phyloP scores from a whole-genome alignment of 2,329 filamentous ascomycete species.

The Corinectria fuckeliana region DNA sequence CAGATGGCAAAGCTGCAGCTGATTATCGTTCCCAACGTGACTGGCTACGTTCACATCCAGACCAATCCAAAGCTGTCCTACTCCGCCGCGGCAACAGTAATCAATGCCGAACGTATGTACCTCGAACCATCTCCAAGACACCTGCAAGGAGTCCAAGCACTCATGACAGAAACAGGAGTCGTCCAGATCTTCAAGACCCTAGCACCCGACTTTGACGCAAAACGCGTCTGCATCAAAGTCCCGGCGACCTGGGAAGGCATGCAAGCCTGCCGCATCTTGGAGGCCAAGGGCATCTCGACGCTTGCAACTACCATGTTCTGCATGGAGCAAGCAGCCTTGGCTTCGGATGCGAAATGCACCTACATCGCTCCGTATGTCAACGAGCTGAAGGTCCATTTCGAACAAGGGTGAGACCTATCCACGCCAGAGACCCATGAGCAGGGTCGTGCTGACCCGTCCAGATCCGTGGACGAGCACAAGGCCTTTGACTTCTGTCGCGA shows the following conservation, averaged over 20 bases:
- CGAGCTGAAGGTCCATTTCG: conserved; percentile 68
- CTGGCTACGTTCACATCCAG: conserved; percentile 63
- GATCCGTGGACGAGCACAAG: conserved; percentile 56
- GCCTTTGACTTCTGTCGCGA: conserved; percentile 57
- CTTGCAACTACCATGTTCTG: conserved; percentile 69
- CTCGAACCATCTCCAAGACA: fast-evolving
- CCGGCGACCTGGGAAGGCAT: conserved; percentile 69
- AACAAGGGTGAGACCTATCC: conserved; percentile 49
- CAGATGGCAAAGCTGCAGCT: conserved; percentile 64
- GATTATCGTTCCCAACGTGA: conserved; percentile 56
- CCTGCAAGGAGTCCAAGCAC: not conserved
- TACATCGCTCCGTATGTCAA: conserved; percentile 73
- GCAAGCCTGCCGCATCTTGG: conserved; percentile 61
- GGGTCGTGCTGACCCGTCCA: conserved; percentile 30
- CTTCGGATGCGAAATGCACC: conserved; percentile 62
- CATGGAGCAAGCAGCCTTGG: conserved; percentile 64
- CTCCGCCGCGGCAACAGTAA: conserved; percentile 54
- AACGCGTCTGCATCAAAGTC: conserved; percentile 67
- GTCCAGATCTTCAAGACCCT: conserved; percentile 35
- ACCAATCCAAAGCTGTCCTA: conserved; percentile 64
- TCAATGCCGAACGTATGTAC: conserved; percentile 57
- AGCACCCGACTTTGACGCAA: conserved; percentile 45
- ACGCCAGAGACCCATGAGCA: not conserved
- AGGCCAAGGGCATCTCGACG: conserved; percentile 61
- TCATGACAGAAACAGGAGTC: conserved; percentile 50